Evolutionary conservation across 2,329 filamentous ascomycete species (phyloP).

Genomic region (Aureobasidium sp.): DNA sequence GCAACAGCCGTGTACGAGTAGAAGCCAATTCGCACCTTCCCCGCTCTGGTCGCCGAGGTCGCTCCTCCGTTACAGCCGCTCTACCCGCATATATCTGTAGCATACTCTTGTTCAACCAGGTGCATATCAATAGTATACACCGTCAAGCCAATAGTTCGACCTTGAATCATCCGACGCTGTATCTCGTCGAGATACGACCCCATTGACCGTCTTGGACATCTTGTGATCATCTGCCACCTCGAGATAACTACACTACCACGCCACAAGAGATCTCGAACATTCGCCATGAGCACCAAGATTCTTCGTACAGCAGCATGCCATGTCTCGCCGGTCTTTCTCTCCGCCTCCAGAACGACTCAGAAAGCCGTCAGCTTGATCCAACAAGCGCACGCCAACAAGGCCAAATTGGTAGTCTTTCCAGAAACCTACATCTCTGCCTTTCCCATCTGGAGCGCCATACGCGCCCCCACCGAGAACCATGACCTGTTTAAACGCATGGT

Average conservation of each 20-base stretch:
- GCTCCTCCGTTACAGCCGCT: neutral
- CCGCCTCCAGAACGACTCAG: slow-evolving; percentile 38
- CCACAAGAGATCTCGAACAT: neutral
- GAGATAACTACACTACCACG: neutral
- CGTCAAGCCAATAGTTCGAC: neutral
- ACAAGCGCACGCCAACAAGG: slow-evolving; percentile 36
- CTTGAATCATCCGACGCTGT: neutral
- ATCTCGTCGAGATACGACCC: neutral
- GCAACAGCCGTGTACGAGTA: neutral
- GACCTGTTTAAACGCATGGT: slow-evolving; percentile 43
- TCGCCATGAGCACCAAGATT: neutral
- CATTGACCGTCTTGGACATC: too few species aligned
- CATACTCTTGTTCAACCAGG: neutral
- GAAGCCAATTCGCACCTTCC: neutral
- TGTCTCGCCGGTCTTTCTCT: slow-evolving; percentile 41
- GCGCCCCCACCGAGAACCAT: slow-evolving; percentile 45
- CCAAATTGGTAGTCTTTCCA: slow-evolving; percentile 48
- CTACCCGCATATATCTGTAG: neutral
- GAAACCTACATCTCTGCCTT: slow-evolving; percentile 50
- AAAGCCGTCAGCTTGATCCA: slow-evolving; percentile 43
- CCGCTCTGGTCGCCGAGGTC: slow-evolving; percentile 1
- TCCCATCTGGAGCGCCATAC: slow-evolving; percentile 44
- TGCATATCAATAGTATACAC: neutral
- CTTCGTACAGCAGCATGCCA: slow-evolving; percentile 24
- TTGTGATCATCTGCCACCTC: too few species aligned